Conservation (phyloP, 352 stramenopile species). For the Globisporangium yorkense region DNA sequence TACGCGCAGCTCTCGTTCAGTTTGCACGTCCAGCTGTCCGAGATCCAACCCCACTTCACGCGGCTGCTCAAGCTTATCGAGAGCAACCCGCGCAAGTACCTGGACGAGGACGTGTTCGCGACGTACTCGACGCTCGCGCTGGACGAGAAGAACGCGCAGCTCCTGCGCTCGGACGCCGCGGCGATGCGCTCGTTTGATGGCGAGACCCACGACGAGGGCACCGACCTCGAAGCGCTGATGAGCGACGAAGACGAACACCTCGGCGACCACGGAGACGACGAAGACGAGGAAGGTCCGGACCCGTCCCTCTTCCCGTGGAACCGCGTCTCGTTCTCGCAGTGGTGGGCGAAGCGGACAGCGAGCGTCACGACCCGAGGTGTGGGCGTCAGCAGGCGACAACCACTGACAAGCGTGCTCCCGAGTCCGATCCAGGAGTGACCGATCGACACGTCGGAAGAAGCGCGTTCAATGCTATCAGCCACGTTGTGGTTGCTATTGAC, state of each 20-base stretch:
- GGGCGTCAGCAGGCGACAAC: constrained; percentile 10
- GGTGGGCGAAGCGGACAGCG: constrained; percentile 56
- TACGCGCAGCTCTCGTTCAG: constrained; percentile 88
- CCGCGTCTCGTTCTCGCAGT: constrained; percentile 71
- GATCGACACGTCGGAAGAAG: background rate
- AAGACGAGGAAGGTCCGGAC: constrained; percentile 19
- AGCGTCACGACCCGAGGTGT: background rate
- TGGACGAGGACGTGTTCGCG: constrained; percentile 82
- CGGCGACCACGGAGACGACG: constrained; percentile 15
- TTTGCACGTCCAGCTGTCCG: constrained; percentile 72
- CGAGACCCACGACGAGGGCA: constrained; percentile 56
- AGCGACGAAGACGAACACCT: constrained; percentile 61
- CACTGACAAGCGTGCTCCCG: constrained; percentile 2
- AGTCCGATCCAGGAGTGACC: constrained; percentile 13
- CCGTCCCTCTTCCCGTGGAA: constrained; percentile 61
- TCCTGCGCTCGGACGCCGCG: constrained; percentile 10
- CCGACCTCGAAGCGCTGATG: constrained; percentile 51
- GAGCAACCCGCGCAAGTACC: constrained; percentile 85
- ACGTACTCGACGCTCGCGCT: constrained; percentile 68
- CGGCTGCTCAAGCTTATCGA: constrained; percentile 81
- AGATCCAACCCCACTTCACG: constrained; percentile 86
- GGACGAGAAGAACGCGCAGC: constrained; percentile 45
- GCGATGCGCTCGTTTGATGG: constrained; percentile 19
- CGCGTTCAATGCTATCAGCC: constrained; percentile 4
- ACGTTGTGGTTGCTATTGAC: background rate